phyloP scores from a whole-genome alignment of 2,329 filamentous ascomycete genomes.

The Fusarium annulatum region DNA sequence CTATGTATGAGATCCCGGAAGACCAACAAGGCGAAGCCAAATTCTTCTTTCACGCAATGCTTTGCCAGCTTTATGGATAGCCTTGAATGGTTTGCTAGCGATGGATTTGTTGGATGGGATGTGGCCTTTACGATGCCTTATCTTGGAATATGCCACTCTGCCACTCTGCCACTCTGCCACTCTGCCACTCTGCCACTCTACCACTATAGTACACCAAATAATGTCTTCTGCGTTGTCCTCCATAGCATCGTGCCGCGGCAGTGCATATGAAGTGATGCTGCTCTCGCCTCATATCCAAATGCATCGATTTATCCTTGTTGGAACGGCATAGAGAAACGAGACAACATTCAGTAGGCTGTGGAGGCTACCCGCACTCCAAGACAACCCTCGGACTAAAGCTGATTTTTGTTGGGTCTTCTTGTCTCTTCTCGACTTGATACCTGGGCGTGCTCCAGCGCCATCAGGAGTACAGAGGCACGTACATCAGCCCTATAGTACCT shows the following conservation, averaged over 20 bases:
- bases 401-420: constrained; percentile 1
- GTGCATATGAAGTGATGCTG: constrained; percentile 15
- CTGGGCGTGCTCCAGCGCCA: neutral
- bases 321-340: constrained; percentile 17
- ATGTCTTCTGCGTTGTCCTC: neutral
- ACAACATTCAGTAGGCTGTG: neutral
- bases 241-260: constrained; percentile 3
- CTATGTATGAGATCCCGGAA: neutral
- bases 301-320: constrained; percentile 1
- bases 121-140: constrained; percentile 19
- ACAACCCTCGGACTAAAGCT: constrained; percentile 9
- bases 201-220: constrained; percentile 8
- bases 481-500: constrained; percentile 2
- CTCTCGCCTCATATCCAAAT: neutral
- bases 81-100: constrained; percentile 19
- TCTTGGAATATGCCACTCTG: constrained; percentile 12
- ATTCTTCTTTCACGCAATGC: neutral
- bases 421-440: constrained; percentile 6
- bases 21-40: neutral
- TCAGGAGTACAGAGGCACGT: neutral
- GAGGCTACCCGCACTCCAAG: constrained; percentile 5
- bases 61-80: neutral
- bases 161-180: neutral
- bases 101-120: constrained; percentile 8
- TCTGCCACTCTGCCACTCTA: constrained; percentile 2